Conservation (phyloP, 129 eudicot species). For the carrot (Daucus carota) region DH1_v3.0 NC_030388.2:16960001-16960500, state of each 20-base stretch:
- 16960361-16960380: slow-evolving; percentile 93
- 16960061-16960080: slow-evolving; percentile 89
- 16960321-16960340: slow-evolving; percentile 77
- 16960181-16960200: not conserved
- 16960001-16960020: slow-evolving; percentile 66
- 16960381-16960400: slow-evolving; percentile 83
- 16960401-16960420: slow-evolving; percentile 88
- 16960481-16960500: not conserved
- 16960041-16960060: slow-evolving; percentile 93
- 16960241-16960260: slow-evolving; percentile 90
- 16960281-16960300: slow-evolving; percentile 76
- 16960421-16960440: slow-evolving; percentile 87
- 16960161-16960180: slow-evolving; percentile 6
- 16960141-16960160: slow-evolving; percentile 99
- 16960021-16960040: slow-evolving; percentile 69
- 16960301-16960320: slow-evolving; percentile 80
- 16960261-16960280: slow-evolving; percentile 69
- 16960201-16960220: not conserved
- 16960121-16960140: slow-evolving; percentile 74
- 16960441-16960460: not conserved
- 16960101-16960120: slow-evolving; percentile 84
- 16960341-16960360: slow-evolving; percentile 88
- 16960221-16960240: not conserved
- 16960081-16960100: slow-evolving; percentile 97
- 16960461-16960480: not conserved